Evolutionary conservation across 2,329 filamentous ascomycete genomes (phyloP).

Genomic region (Botryotinia globosa): DNA sequence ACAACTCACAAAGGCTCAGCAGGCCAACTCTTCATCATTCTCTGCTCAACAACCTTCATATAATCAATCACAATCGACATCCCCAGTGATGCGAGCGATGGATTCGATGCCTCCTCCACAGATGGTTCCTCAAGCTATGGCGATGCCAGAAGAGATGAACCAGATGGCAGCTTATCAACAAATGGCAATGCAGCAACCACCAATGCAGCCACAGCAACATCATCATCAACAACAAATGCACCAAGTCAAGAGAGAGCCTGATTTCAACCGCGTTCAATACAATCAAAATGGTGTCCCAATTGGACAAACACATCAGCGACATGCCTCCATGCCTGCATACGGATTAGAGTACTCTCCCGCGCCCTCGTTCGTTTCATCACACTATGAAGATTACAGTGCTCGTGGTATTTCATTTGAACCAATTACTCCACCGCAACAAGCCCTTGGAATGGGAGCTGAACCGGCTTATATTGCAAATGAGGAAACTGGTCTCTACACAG

Average conservation of each 20-base stretch:
- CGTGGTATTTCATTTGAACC: conserved; percentile 95
- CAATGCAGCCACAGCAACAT: conserved; percentile 54
- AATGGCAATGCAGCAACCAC: conserved; percentile 62
- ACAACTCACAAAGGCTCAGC: conserved; percentile 98
- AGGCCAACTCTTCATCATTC: conserved; percentile 97
- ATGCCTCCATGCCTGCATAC: conserved; percentile 98
- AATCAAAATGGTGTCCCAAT: conserved; percentile 89
- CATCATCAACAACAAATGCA: conserved; percentile 63
- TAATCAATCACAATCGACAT: conserved; percentile 64
- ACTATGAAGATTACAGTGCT: conserved; percentile 97
- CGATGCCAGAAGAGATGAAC: conserved; percentile 58
- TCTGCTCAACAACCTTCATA: conserved; percentile 66
- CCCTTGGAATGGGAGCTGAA: conserved; percentile 75
- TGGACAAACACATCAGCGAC: conserved; percentile 79
- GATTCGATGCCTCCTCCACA: conserved; percentile 91
- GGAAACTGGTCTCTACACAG: conserved; percentile 92
- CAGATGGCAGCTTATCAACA: conserved; percentile 65
- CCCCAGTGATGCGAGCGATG: conserved; percentile 84
- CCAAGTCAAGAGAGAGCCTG: conserved; percentile 83
- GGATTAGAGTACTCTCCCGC: conserved; percentile 94
- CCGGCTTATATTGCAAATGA: conserved; percentile 98
- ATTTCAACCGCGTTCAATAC: conserved; percentile 79
- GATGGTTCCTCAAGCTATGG: conserved; percentile 65
- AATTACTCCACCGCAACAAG: conserved; percentile 91
- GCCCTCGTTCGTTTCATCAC: conserved; percentile 96